A percentile compares a stretch with the other conserved stretches of the same genome.
phyloP scores from a whole-genome alignment of 2,329 filamentous ascomycete genomes.

The Scolecobasidium constrictum region DNA sequence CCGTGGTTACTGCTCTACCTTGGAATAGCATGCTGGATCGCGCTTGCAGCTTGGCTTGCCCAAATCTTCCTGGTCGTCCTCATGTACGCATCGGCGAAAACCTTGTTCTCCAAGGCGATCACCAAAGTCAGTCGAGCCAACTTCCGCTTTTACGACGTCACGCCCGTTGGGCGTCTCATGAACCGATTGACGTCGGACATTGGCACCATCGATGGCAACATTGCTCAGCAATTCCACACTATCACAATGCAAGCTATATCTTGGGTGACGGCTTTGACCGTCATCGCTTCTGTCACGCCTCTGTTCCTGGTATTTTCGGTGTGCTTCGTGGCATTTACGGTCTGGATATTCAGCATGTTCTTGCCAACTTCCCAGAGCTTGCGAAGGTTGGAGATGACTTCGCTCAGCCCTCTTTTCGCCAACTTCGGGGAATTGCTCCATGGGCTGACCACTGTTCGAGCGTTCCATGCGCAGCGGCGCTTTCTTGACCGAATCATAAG shows the following conservation, averaged over 20 bases:
- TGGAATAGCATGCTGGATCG: conserved; percentile 46
- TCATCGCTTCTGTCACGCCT: conserved; percentile 72
- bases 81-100: conserved; percentile 65
- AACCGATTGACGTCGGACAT: conserved; percentile 87
- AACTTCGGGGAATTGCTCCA: conserved; percentile 85
- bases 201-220: conserved; percentile 78
- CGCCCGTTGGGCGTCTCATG: conserved; percentile 81
- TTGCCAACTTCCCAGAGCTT: conserved; percentile 75
- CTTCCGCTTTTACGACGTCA: conserved; percentile 86
- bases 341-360: conserved; percentile 65
- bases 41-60: conserved; percentile 26
- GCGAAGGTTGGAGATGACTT: conserved; percentile 79
- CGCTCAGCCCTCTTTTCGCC: conserved; percentile 76
- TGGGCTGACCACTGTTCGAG: conserved; percentile 74
- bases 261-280: conserved; percentile 60
- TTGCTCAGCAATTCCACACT: conserved; percentile 60
- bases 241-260: conserved; percentile 61
- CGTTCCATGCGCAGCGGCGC: conserved; percentile 65
- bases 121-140: conserved; percentile 64
- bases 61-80: conserved; percentile 61
- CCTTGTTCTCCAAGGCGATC: conserved; percentile 65
- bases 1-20: conserved; percentile 69
- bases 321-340: conserved; percentile 54
- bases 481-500: conserved; percentile 72
- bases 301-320: conserved; percentile 64